phyloP scores from a whole-genome alignment of 1,284 basidiomycete species.

The Ustilago esculenta region DNA sequence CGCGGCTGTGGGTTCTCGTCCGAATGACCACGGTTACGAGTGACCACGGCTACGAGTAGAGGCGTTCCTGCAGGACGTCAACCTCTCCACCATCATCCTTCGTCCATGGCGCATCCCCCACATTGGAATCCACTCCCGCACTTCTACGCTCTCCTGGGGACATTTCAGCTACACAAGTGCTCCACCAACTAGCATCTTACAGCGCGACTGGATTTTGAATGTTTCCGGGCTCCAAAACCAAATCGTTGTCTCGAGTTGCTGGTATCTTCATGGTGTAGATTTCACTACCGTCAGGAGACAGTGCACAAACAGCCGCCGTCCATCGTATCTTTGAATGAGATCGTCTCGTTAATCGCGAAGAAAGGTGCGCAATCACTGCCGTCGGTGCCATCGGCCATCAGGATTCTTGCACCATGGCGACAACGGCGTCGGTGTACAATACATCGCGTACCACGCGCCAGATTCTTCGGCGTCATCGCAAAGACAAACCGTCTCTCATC shows the following conservation, averaged over 20 bases:
- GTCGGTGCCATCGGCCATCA: neutral
- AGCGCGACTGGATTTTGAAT: too few species aligned
- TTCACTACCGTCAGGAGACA: too few species aligned
- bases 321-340: too few species aligned
- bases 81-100: conserved; percentile 2
- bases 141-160: too few species aligned
- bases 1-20: conserved; percentile 28
- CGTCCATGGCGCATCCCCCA: neutral
- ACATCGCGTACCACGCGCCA: conserved; percentile 62
- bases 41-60: too few species aligned
- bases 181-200: too few species aligned
- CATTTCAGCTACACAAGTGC: too few species aligned
- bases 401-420: conserved; percentile 47
- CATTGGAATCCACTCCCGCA: neutral
- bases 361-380: neutral
- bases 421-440: conserved; percentile 64
- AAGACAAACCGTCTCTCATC: conserved; percentile 59
- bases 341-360: too few species aligned
- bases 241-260: too few species aligned
- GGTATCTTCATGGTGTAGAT: neutral
- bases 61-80: conserved; percentile 22
- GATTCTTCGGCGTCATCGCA: conserved; percentile 61
- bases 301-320: too few species aligned
- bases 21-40: conserved; percentile 2
- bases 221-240: too few species aligned